Base-by-base conservation (phyloP, 805 yeast genomes). In the Wickerhamiella occidentalis region DNA sequence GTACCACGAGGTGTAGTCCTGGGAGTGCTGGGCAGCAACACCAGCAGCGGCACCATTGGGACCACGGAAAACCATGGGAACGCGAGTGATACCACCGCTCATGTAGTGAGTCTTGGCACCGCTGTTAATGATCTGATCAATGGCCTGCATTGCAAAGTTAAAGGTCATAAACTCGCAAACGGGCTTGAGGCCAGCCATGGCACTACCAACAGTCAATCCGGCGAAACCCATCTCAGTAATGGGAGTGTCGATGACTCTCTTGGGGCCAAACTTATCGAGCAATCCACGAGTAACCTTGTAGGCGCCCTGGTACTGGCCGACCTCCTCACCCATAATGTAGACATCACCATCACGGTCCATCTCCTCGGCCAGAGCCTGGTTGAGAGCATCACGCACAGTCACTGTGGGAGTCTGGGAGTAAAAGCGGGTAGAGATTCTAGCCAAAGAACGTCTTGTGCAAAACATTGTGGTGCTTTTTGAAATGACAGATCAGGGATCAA, bases 41-140 rank as follows among this genome's bases (percentile, higher is more conserved):
- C 97, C 97, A 45, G 96, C 96, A 59, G 98, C 96, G 45, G 98
- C 96, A 71, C 98, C 99, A 70, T 92, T 92, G 54, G 99, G 97
- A 63, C 99, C 99, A 73, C 99, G 82, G 77, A 92, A 92, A 49
- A 95, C 88, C 64, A 90, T 85, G 71, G 85, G 88, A 76, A 96
- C 88, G 55, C 90, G 90, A 71, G 88, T 96, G 55, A 80, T 84
- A 75, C 99, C 99, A 68, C 99, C 99, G 56, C 96, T 85, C 99
- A 92, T 92, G 75, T 92, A 92, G 70, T 80, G 86, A 46, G 98
- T 92, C 77, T 90, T 92, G 55, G 97, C 99, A 48, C 96, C 97
- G 51, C 97, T 88, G 78, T 92, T 92, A 71, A 92, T 78, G 69
- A 92, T 92, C 61, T 92, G 97, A 70, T 92, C 99, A 66, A 92